Conservation (phyloP, 2,329 filamentous ascomycete genomes). For the Tolypocladium ovalisporum region DNA sequence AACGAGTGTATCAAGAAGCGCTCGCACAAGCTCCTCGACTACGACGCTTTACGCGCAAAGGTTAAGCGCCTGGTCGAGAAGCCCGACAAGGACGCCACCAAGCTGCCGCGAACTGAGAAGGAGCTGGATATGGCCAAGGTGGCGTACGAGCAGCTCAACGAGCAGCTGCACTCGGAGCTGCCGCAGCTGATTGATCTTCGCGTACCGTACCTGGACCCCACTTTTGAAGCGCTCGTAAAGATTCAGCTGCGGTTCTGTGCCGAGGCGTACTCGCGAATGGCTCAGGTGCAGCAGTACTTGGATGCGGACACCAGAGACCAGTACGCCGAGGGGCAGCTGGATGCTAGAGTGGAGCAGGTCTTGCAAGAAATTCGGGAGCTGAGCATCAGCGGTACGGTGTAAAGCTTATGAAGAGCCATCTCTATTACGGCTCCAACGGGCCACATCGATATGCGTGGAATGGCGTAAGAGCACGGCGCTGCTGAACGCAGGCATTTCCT, state of each 20-base stretch:
- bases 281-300: slow-evolving; percentile 96
- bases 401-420: slow-evolving; percentile 7
- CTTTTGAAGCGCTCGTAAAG: slow-evolving; percentile 95
- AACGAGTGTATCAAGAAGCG: slow-evolving; percentile 99
- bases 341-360: slow-evolving; percentile 87
- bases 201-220: slow-evolving; percentile 93
- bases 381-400: slow-evolving; percentile 73
- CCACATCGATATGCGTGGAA: not conserved
- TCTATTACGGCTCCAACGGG: not conserved
- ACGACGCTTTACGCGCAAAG: slow-evolving; percentile 88
- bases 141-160: slow-evolving; percentile 93
- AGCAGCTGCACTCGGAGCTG: slow-evolving; percentile 85
- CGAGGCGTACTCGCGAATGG: slow-evolving; percentile 95
- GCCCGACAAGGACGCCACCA: slow-evolving; percentile 95
- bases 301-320: slow-evolving; percentile 92
- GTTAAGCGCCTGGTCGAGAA: slow-evolving; percentile 97
- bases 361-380: slow-evolving; percentile 93
- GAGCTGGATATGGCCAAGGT: slow-evolving; percentile 90
- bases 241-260: slow-evolving; percentile 97
- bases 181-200: slow-evolving; percentile 94
- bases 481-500: not conserved
- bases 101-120: slow-evolving; percentile 90
- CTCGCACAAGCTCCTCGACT: slow-evolving; percentile 95
- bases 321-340: slow-evolving; percentile 87
- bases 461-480: not conserved